Evolutionary conservation across 75 land plant species (phyloP), one percentile per base, ranked within the genome.

Genomic region (Picea glauca): DNA sequence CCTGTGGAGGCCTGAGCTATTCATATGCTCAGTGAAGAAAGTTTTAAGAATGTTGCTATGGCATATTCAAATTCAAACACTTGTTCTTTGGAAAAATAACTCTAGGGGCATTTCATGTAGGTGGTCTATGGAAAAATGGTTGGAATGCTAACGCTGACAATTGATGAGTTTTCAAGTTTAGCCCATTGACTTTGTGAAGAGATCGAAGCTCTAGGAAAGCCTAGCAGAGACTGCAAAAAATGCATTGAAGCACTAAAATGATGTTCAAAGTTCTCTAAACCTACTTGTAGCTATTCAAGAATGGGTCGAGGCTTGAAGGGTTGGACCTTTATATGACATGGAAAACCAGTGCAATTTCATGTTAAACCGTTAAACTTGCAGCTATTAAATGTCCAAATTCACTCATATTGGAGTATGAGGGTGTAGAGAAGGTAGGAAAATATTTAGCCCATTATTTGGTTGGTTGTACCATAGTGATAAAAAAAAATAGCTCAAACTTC

Each of bases 101-200:
- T 74, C 72, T 95, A 83, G 90, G 81, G 79, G 90, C 96, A 30
- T 93, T 95, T 79, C 90, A 93, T 60, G 83, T 88, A 50, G 88
- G 89, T 84, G 96, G 96, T 73, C 73, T 85, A 21, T 97, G 99
- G 99, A 87, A 84, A 75, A 13, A 87, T 93, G 62, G 98, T 91
- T 75, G 96, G 96, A 12, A 85, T 91, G 30, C 76, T 97, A 50
- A 79, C 84, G 30, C 63, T 88, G 30, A 64, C 84, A 61, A 83
- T 77, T 30, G 81, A 80, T 3, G 91, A 93, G 56, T 23, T 90
- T 26, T 32, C 77, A 26, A 80, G 80, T 32, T 77, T 97, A 78
- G 98, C 96, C 61, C 79, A 82, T 81, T 98, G 94, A 17, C 87
- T 97, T 5, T 85, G 91, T 83, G 99, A 97, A 77, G 99, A 97